A percentile compares a stretch with the other conserved stretches of the same genome.
Evolutionary conservation across 495 filamentous ascomycete genomes (phyloP).

Genomic region (Aspergillus coremiiformis): DNA sequence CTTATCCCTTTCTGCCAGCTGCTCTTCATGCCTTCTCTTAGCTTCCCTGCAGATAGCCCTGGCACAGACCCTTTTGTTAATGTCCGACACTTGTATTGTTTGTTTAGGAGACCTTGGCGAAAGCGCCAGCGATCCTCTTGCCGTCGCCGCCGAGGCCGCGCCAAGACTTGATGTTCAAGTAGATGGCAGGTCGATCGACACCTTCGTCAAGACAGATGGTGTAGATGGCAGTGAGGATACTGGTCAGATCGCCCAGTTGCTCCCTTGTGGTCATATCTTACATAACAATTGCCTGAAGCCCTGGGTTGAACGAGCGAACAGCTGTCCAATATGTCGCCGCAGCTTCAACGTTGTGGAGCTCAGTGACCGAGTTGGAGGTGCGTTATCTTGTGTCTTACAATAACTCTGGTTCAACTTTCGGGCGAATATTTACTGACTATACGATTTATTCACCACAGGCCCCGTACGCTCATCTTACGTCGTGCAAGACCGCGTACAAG

Average conservation of each 20-base stretch:
- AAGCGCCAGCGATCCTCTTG: conserved; percentile 46
- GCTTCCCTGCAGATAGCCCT: conserved; percentile 22
- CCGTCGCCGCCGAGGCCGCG: conserved; percentile 36
- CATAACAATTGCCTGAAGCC: conserved; percentile 87
- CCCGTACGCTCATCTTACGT: conserved; percentile 67
- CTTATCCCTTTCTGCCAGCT: conserved; percentile 17
- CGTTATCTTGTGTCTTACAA: no score
- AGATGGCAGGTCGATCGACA: conserved; percentile 27
- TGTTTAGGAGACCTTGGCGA: conserved; percentile 85
- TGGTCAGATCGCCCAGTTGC: conserved; percentile 53
- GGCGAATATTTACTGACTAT: conserved; percentile 4
- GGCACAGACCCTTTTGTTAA: conserved; percentile 39
- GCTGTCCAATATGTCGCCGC: conserved; percentile 91
- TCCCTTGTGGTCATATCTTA: conserved; percentile 78
- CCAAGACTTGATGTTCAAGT: conserved; percentile 39
- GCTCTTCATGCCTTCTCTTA: conserved; percentile 44
- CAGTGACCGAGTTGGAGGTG: conserved; percentile 69
- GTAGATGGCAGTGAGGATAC: conserved; percentile 32
- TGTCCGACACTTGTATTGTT: conserved; percentile 94
- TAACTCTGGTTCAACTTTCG: background rate
- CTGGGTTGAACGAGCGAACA: conserved; percentile 95
- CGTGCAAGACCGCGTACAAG: conserved; percentile 84
- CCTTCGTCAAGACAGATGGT: conserved; percentile 29
- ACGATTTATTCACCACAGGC: conserved; percentile 41
- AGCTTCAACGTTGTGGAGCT: conserved; percentile 86